These are phyloP conservation scores for Tylopilus sp. DNA, from an alignment of 768 basidiomycete species.

Conservation along the genomic window DNA sequence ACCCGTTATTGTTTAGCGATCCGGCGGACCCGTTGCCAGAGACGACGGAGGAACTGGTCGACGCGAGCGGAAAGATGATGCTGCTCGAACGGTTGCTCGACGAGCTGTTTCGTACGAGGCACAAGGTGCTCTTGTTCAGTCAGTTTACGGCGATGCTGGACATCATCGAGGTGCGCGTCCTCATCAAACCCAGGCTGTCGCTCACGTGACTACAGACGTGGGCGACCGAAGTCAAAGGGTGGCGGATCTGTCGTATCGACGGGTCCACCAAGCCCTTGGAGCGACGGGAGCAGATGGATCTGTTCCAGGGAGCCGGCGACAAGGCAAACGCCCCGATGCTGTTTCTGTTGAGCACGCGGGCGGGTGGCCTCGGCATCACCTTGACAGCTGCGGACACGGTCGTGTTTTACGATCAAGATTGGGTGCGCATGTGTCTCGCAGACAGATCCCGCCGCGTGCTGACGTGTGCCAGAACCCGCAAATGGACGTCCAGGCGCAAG, in stretches of 20 bases:
- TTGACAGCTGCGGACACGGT: slow-evolving; percentile 63
- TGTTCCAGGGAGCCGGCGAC: slow-evolving; percentile 74
- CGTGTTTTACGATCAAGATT: slow-evolving; percentile 23
- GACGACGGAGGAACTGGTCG: slow-evolving; percentile 76
- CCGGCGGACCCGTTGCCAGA: slow-evolving; percentile 35
- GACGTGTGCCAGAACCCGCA: slow-evolving; percentile 71
- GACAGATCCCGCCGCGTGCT: background rate
- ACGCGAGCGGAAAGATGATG: slow-evolving; percentile 96
- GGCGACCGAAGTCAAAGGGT: slow-evolving; percentile 80
- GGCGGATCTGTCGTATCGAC: slow-evolving; percentile 89
- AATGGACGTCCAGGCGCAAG: slow-evolving; percentile 95
- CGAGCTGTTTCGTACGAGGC: slow-evolving; percentile 72
- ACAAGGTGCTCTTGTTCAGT: slow-evolving; percentile 85
- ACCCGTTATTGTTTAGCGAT: slow-evolving; percentile 81
- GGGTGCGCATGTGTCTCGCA: slow-evolving; percentile 11
- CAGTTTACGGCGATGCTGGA: slow-evolving; percentile 98
- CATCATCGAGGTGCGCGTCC: slow-evolving; percentile 75
- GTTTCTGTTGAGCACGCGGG: slow-evolving; percentile 89
- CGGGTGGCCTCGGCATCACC: slow-evolving; percentile 96
- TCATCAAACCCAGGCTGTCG: background rate
- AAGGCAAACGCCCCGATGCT: slow-evolving; percentile 60
- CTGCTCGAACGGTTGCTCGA: slow-evolving; percentile 83
- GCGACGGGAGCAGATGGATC: slow-evolving; percentile 80
- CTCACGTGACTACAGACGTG: slow-evolving; percentile 43
- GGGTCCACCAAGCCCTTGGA: slow-evolving; percentile 78